phyloP scores from a whole-genome alignment of 768 basidiomycete genomes.

The Lentinus tigrinus region DNA sequence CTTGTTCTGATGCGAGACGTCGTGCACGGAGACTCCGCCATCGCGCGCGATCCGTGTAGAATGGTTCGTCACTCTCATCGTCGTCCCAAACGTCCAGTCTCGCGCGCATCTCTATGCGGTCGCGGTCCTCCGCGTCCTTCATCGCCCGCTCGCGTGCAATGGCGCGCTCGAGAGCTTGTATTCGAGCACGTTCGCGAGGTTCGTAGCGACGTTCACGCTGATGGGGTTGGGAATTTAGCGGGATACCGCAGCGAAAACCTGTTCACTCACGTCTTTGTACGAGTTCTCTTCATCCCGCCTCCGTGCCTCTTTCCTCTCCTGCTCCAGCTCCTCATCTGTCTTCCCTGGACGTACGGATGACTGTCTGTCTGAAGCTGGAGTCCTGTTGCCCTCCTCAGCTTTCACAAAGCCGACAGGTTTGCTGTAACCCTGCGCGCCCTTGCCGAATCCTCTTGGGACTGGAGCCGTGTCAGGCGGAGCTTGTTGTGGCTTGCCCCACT shows the following conservation, averaged over 20 bases:
- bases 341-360: constrained; percentile 28
- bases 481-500: constrained; percentile 70
- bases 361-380: constrained; percentile 30
- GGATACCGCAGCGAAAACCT: not conserved
- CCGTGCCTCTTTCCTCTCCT: constrained; percentile 72
- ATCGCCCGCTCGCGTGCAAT: constrained; percentile 70
- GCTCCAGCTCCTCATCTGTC: constrained; percentile 88
- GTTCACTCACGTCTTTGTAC: constrained; percentile 74
- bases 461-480: constrained; percentile 25
- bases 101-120: constrained; percentile 75
- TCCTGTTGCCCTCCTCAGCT: constrained; percentile 46
- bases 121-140: constrained; percentile 77
- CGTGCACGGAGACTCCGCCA: constrained; percentile 82
- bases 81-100: constrained; percentile 89
- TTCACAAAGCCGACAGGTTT: constrained; percentile 85
- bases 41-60: constrained; percentile 85
- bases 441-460: constrained; percentile 51
- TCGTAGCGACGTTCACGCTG: constrained; percentile 96
- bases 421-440: constrained; percentile 72
- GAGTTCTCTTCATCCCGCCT: constrained; percentile 80
- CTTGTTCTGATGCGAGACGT: constrained; percentile 73
- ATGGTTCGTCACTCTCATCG: constrained; percentile 89
- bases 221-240: not conserved
- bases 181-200: constrained; percentile 79
- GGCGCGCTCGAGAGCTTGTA: constrained; percentile 72